These are phyloP conservation scores for Mentha longifolia DNA, from an alignment of 257 asterid genomes.

Conservation along the genomic window DNA sequence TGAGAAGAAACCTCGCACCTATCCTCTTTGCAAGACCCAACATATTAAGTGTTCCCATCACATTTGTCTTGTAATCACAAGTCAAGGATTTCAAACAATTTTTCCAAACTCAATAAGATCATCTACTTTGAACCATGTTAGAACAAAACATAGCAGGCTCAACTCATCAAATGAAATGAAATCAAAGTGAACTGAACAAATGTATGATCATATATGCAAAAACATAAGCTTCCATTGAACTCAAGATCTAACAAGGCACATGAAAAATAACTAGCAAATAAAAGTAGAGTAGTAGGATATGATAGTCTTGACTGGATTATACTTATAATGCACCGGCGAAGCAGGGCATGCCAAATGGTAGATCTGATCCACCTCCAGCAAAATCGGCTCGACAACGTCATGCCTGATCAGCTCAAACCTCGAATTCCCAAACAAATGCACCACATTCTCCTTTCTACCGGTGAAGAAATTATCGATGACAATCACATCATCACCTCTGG, in stretches of 20 bases:
- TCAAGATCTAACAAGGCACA: constrained; percentile 12
- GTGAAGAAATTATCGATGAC: constrained; percentile 79
- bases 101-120: constrained; percentile 20
- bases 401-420: constrained; percentile 81
- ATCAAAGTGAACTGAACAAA: constrained; percentile 16
- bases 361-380: constrained; percentile 85
- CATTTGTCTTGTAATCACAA: constrained; percentile 80
- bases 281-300: constrained; percentile 49
- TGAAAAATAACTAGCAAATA: not conserved
- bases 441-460: constrained; percentile 75
- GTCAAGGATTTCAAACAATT: constrained; percentile 63
- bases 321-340: constrained; percentile 74
- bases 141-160: not conserved
- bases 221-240: not conserved
- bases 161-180: not conserved
- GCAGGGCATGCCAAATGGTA: constrained; percentile 85
- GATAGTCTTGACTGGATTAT: constrained; percentile 77
- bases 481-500: constrained; percentile 78
- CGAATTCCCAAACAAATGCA: constrained; percentile 71
- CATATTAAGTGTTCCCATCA: constrained; percentile 97
- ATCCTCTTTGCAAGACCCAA: constrained; percentile 97
- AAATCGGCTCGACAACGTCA: constrained; percentile 73
- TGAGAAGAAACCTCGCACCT: constrained; percentile 84
- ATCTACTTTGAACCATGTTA: not conserved
- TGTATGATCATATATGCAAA: constrained; percentile 8